Evolutionary conservation across 1,284 basidiomycete genomes (phyloP), one percentile per base, ranked within the genome.

Genomic region (Microbotryum lychnidis-dioicae): DNA sequence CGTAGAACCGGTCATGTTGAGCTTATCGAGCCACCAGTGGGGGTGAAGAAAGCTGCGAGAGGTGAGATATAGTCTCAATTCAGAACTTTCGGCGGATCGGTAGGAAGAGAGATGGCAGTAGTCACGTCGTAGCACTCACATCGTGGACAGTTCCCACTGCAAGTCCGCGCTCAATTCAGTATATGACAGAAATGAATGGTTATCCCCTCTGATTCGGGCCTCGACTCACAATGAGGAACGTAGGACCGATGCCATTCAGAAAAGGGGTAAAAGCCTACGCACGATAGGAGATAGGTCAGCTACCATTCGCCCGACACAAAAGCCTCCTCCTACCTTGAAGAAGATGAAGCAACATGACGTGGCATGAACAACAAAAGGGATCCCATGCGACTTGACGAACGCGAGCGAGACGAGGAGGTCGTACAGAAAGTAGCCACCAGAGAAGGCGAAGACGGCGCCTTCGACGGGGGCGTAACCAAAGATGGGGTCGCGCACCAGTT

Each of bases 1-100:
- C 23, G 61, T 64, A 20, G 70, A 71, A 0, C 76, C 76, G 1
- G 75, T 76, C 65, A 71, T 72, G 54, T 73, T 70, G 46, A 73
- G 68, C 61, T 76, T 76, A 72, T 77, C 76, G 45, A 75, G 62
- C 66, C 75, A 75, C 76, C 76, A 77, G 64, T 77, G 76, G 21
- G 75, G 73, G 69, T 77, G 75, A 54, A 77, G 73, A 72, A 77
- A 77, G 10, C 54, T 57, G 9, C 5, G 6, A 44, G 42, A 4
- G 44, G 27, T 7, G 18, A 27, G 23, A 16, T 2, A 23, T 25
- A 23, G 9, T n/a, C 14, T 50, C 5, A 48, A 49, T 18, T 2
- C 10, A 5, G 21, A 37, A 31, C 31, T 42, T 42, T 42, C 37
- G 37, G 37, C 12, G 10, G 1, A 42, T 42, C 37, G 37, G 37